Base-by-base conservation (phyloP, 164 flowering plant species). In the Macadamia tetraphylla region DNA sequence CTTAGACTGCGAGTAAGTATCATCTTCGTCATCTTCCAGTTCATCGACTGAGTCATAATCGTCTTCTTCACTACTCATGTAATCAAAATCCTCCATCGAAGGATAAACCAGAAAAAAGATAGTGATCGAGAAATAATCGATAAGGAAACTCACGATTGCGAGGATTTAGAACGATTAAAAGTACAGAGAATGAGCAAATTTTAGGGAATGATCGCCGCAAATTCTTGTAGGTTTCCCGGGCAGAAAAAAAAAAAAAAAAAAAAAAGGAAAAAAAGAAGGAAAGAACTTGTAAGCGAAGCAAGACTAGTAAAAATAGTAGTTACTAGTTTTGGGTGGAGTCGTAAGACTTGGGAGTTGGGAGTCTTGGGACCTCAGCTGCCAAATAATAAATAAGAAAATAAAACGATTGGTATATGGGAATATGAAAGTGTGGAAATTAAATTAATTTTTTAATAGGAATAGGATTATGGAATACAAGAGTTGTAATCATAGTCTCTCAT, bases 31-130 rank as follows among this genome's bases (percentile, higher is more conserved):
- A 17, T 81, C 91, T 17, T 82, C 86, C 29, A 79, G 72, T 17
- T 87, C 86, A 43, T n/a, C n/a, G n/a, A 84, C 90, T 4, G 57
- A 79, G 81, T 85, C 83, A 42, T 67, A 71, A 62, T 78, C 78
- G 63, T 71, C 76, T 3, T 81, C 84, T 1, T 75, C 87, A 46
- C 86, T 90, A 67, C 82, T 78, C 60, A 70, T 18, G 53, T 53
- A n/a, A n/a, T n/a, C n/a, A n/a, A n/a, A 80, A 68, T 79, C 88
- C 49, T 70, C 86, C 85, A 82, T 82, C 69, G 67, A n/a, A 62
- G 15, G 14, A n/a, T n/a, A 29, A 31, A 32, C 8, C 35, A n/a
- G n/a, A 4, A 18, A 31, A 46, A 17, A 31, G 62, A 60, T 32
- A 62, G n/a, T 35, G 40, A 35, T 35, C 40, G 40, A 35, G 4